Base-by-base conservation (phyloP, 352 stramenopile species). In the Pythium phragmitis region DNA sequence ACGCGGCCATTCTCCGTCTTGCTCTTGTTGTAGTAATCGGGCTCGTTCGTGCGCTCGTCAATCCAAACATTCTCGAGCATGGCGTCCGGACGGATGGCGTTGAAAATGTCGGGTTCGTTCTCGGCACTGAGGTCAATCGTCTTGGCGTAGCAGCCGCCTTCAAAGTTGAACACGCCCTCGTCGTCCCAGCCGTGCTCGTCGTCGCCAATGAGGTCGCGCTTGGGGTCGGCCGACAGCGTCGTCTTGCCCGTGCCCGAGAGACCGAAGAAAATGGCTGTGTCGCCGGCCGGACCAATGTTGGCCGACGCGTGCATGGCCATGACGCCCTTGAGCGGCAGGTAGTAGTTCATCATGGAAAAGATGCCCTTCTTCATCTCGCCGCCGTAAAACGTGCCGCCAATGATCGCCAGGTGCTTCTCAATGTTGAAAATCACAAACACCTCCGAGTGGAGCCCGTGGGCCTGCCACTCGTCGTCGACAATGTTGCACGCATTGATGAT, bases 111-210 rank as follows among this genome's bases (percentile, higher is more conserved):
- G 17, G 96, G 95, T 69, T 99, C 96, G 63, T 94, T 98, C 69
- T 96, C 81, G 67, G 92, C 82, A 43, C 69, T 85, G 45, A 99
- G 77, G 67, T 98, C 93, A 70, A 98, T 98, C 17, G 92, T 98
- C 86, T 99, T 99, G 66, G 96, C 96, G 76, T 99, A 99, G 80
- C 96, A 99, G 37, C 96, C 96, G 63, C 96, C 96, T 74, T 99
- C 96, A 81, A 99, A 98, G 82, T 99, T 98, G 79, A 98, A 99
- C 60, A 99, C 85, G 60, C 96, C 95, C 55, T 90, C 69, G 49
- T 82, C 64, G 65, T 85, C 76, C 76, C 76, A 85, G 60, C 74
- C 76, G 60, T 85, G 76, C 62, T 85, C 76, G 69, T 99, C 96
- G 69, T 98, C 96, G 55, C 96, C 96, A 67, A 99, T 98, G 52